Percentiles rank a stretch among this genome's conserved stretches.
phyloP scores from a whole-genome alignment of 352 stramenopile genomes.

The Sclerospora graminicola region DNA sequence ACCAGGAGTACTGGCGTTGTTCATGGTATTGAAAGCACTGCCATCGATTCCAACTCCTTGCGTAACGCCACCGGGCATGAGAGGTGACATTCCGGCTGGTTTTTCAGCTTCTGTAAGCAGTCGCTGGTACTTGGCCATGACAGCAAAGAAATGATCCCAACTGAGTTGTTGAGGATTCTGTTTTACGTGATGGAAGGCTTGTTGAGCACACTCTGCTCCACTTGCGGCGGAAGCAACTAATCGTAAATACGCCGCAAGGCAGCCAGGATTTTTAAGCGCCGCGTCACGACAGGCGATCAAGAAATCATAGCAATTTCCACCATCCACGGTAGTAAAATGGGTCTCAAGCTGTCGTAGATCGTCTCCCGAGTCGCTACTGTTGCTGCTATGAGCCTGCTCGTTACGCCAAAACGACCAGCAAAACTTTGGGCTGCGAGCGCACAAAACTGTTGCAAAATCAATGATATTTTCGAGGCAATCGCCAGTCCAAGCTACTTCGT shows the following conservation, averaged over 20 bases:
- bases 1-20: conserved; percentile 20
- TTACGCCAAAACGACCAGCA: conserved; percentile 54
- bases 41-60: conserved; percentile 21
- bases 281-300: conserved; percentile 59
- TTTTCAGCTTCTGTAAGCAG: conserved; percentile 67
- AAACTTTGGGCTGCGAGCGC: conserved; percentile 42
- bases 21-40: conserved; percentile 15
- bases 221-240: conserved; percentile 56
- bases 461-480: conserved; percentile 77
- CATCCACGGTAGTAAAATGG: conserved; percentile 12
- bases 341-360: conserved; percentile 14
- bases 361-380: conserved; percentile 15
- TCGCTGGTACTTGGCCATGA: conserved; percentile 80
- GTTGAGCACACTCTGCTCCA: conserved; percentile 57
- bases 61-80: conserved; percentile 25
- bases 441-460: conserved; percentile 56
- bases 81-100: conserved; percentile 22
- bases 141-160: conserved; percentile 79
- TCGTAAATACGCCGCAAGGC: conserved; percentile 61
- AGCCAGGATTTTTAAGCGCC: conserved; percentile 66
- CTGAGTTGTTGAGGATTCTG: conserved; percentile 67
- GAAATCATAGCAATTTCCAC: conserved; percentile 50
- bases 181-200: conserved; percentile 81
- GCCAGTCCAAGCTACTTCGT: conserved; percentile 48
- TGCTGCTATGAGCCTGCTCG: conserved; percentile 20